A percentile compares a stretch with the other conserved stretches of the same genome.
These are phyloP conservation scores for Mortierella sp. DNA, from an alignment of 371 early-diverging fungal genomes.

Conservation along the genomic window DNA sequence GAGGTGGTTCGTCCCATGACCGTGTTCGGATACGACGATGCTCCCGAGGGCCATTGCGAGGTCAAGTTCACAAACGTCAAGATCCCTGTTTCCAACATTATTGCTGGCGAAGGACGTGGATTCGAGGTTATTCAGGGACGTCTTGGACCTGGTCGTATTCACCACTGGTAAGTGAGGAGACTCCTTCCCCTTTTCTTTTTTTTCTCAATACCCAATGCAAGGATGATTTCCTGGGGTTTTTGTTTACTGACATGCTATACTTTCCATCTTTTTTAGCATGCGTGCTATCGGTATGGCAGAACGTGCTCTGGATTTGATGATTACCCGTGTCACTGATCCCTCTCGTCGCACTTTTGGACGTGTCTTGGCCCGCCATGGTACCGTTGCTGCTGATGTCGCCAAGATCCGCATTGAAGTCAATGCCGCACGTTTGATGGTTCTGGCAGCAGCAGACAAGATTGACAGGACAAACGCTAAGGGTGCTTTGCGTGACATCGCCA, in stretches of 20 bases:
- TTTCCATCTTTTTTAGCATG: slow-evolving; percentile 73
- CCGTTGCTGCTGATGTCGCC: slow-evolving; percentile 83
- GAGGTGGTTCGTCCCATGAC: slow-evolving; percentile 85
- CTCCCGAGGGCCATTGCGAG: slow-evolving; percentile 95
- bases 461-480: slow-evolving; percentile 88
- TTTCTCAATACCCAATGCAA: neutral
- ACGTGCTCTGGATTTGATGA: slow-evolving; percentile 87
- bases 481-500: slow-evolving; percentile 91
- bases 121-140: slow-evolving; percentile 97
- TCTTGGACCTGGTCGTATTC: slow-evolving; percentile 89
- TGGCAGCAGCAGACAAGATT: slow-evolving; percentile 90
- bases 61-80: slow-evolving; percentile 89
- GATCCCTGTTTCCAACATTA: slow-evolving; percentile 87
- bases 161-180: slow-evolving; percentile 27
- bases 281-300: slow-evolving; percentile 95
- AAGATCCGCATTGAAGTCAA: slow-evolving; percentile 91
- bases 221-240: too few relatives aligned
- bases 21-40: slow-evolving; percentile 97
- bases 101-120: slow-evolving; percentile 95
- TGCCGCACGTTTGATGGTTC: slow-evolving; percentile 87
- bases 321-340: slow-evolving; percentile 86
- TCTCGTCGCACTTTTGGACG: slow-evolving; percentile 89
- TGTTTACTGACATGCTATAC: too few relatives aligned
- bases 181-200: neutral
- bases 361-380: slow-evolving; percentile 82